A percentile compares a stretch with the other conserved stretches of the same genome.
These are phyloP conservation scores for Xylaria sp. DNA, from an alignment of 2,329 filamentous ascomycete genomes.

Conservation along the genomic window DNA sequence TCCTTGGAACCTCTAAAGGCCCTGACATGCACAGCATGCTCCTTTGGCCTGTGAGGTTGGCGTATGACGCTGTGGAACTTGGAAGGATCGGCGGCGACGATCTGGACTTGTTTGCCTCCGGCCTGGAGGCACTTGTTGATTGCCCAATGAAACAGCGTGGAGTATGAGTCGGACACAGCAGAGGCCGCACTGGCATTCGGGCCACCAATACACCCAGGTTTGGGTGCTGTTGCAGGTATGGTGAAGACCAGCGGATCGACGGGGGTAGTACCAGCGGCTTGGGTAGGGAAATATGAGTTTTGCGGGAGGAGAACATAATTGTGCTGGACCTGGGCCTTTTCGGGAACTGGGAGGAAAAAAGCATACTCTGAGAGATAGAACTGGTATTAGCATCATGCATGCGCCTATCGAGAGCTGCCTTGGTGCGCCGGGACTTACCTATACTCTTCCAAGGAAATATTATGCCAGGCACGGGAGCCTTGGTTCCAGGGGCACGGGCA, in stretches of 20 bases:
- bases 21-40: constrained; percentile 73
- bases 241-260: constrained; percentile 73
- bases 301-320: constrained; percentile 73
- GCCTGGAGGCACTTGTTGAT: constrained; percentile 63
- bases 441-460: constrained; percentile 71
- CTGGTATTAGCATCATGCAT: constrained; percentile 10
- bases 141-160: constrained; percentile 70
- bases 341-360: constrained; percentile 73
- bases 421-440: constrained; percentile 55
- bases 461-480: constrained; percentile 63
- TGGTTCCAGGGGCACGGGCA: constrained; percentile 64
- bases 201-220: constrained; percentile 67
- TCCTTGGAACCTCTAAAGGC: constrained; percentile 76
- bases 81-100: constrained; percentile 64
- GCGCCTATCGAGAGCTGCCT: not conserved
- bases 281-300: constrained; percentile 64
- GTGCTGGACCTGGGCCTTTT: constrained; percentile 72
- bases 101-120: constrained; percentile 59
- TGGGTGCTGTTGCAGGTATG: constrained; percentile 68
- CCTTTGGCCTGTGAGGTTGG: constrained; percentile 68
- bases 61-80: constrained; percentile 68
- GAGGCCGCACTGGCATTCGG: constrained; percentile 61
- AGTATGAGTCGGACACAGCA: constrained; percentile 68
- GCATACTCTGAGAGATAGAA: constrained; percentile 61
- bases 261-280: constrained; percentile 53